phyloP scores from a whole-genome alignment of 148 eudicot species.

The Nepenthes mirabilis region DNA sequence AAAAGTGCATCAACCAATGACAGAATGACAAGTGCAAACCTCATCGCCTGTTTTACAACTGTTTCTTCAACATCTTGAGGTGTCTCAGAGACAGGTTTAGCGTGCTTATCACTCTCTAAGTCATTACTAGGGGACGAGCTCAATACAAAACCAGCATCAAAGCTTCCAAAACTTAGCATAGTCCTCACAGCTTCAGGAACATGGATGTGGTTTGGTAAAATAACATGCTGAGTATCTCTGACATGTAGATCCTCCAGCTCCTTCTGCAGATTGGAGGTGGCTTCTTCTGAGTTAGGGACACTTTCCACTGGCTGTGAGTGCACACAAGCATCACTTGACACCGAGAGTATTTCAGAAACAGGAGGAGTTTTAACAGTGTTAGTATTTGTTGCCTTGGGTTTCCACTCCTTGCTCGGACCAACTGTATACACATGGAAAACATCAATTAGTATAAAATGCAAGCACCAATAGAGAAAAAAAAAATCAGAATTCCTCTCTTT shows the following conservation, averaged over 20 bases:
- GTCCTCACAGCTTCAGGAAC: conserved; percentile 72
- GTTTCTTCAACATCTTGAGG: conserved; percentile 31
- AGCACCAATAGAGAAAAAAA: neutral
- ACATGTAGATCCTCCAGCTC: conserved; percentile 44
- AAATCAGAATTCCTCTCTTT: neutral
- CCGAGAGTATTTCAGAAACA: conserved; percentile 24
- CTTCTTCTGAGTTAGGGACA: conserved; percentile 27
- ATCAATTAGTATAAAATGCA: neutral
- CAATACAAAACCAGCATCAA: conserved; percentile 51
- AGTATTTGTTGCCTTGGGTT: conserved; percentile 1
- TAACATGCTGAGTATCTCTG: conserved; percentile 54
- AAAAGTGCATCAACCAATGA: neutral
- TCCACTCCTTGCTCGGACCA: conserved; percentile 2
- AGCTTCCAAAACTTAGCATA: conserved; percentile 78
- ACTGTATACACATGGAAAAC: neutral
- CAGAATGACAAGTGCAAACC: conserved; percentile 25
- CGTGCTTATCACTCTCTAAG: conserved; percentile 22
- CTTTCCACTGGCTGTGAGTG: conserved; percentile 12
- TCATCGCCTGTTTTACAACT: conserved; percentile 28
- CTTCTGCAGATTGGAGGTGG: conserved; percentile 27
- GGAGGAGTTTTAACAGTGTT: conserved; percentile 23
- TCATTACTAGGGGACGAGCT: conserved; percentile 16
- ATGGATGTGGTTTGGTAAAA: conserved; percentile 73
- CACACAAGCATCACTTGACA: conserved; percentile 18
- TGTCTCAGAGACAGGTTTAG: conserved; percentile 28